Evolutionary conservation across 2,329 filamentous ascomycete genomes (phyloP).

Genomic region (Talaromyces funiculosus): DNA sequence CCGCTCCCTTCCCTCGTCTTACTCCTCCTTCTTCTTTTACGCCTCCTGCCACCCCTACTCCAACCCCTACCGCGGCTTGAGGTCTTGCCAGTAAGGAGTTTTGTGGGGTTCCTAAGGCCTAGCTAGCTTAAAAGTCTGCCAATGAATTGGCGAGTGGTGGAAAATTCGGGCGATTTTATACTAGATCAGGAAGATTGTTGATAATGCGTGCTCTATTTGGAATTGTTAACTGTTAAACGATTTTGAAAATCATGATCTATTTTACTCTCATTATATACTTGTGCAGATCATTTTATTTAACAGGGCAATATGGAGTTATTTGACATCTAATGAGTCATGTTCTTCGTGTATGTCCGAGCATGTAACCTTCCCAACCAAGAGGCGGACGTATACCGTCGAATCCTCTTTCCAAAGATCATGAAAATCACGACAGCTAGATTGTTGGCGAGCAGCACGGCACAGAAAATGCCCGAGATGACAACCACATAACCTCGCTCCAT

Average conservation of each 20-base stretch:
- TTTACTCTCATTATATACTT: neutral
- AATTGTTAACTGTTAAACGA: neutral
- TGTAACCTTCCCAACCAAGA: constrained; percentile 48
- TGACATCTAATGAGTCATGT: constrained; percentile 2
- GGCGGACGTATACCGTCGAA: constrained; percentile 41
- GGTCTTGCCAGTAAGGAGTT: neutral
- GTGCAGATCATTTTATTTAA: neutral
- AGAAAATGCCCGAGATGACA: constrained; percentile 49
- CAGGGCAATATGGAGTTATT: neutral
- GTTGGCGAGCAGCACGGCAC: constrained; percentile 45
- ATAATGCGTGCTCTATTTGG: neutral
- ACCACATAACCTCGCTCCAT: constrained; percentile 45
- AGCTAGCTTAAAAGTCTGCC: neutral
- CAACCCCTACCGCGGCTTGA: neutral
- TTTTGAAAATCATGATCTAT: neutral
- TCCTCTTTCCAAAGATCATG: constrained; percentile 48
- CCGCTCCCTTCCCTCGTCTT: too few relatives aligned
- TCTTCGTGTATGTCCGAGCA: constrained; percentile 25
- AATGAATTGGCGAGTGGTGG: neutral
- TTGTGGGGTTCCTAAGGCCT: neutral
- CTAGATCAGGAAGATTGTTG: neutral
- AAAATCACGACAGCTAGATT: constrained; percentile 47
- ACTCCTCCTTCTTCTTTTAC: neutral
- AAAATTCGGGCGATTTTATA: neutral
- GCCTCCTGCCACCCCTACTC: neutral